Percentiles rank a stretch among this genome's conserved stretches.
These are phyloP conservation scores for Diaporthe citrichinensis DNA, from an alignment of 2,329 filamentous ascomycete genomes.

Conservation along the genomic window DNA sequence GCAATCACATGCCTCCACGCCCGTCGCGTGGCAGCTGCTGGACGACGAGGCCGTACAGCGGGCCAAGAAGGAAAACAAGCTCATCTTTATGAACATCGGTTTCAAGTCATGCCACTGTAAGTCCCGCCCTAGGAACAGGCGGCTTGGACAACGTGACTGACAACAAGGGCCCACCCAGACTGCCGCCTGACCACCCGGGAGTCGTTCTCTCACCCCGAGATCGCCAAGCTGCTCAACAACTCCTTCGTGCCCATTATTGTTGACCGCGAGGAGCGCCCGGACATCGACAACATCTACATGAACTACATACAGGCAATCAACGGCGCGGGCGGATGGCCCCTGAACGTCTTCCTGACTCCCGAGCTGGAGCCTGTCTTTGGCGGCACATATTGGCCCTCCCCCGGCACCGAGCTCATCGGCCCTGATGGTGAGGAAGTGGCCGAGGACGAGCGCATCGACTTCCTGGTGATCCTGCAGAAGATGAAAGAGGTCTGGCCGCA, in stretches of 20 bases:
- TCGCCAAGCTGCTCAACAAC: constrained; percentile 86
- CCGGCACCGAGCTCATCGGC: constrained; percentile 68
- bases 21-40: constrained; percentile 93
- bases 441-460: constrained; percentile 77
- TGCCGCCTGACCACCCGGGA: constrained; percentile 94
- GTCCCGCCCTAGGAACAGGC: constrained; percentile 50
- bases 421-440: constrained; percentile 55
- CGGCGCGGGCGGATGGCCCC: constrained; percentile 90
- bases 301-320: constrained; percentile 97
- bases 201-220: constrained; percentile 86
- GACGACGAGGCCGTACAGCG: constrained; percentile 81
- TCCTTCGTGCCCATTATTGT: constrained; percentile 93
- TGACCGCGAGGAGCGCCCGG: constrained; percentile 93
- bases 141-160: neutral
- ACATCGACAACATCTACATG: constrained; percentile 97
- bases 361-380: constrained; percentile 95
- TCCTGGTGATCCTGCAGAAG: constrained; percentile 86
- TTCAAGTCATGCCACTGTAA: constrained; percentile 96
- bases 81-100: constrained; percentile 94
- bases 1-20: constrained; percentile 81
- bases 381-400: constrained; percentile 94
- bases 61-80: constrained; percentile 85
- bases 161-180: constrained; percentile 61
- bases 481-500: constrained; percentile 82
- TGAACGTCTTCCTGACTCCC: constrained; percentile 97